These are phyloP conservation scores for Boletus rubropictus DNA, from an alignment of 768 basidiomycete genomes.

Conservation along the genomic window DNA sequence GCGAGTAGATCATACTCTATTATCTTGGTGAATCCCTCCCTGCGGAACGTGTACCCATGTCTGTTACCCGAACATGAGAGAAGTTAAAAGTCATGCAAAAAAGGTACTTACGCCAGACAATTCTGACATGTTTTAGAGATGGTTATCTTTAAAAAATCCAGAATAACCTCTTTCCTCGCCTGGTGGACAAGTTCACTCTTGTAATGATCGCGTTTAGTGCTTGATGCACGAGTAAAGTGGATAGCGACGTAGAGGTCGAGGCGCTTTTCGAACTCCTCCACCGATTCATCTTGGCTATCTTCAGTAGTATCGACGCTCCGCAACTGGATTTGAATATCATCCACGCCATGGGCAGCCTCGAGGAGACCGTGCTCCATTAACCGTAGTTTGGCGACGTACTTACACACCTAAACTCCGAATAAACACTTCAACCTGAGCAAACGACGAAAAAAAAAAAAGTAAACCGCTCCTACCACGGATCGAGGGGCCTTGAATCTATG, in stretches of 20 bases:
- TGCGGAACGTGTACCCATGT: slow-evolving; percentile 80
- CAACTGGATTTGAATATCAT: slow-evolving; percentile 52
- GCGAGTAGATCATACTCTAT: slow-evolving; percentile 84
- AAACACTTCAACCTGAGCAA: slow-evolving; percentile 6
- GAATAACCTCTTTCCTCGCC: slow-evolving; percentile 74
- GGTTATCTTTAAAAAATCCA: slow-evolving; percentile 70
- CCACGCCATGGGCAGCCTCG: slow-evolving; percentile 71
- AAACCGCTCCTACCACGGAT: slow-evolving; percentile 48
- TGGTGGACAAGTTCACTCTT: slow-evolving; percentile 88
- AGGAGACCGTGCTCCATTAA: slow-evolving; percentile 87
- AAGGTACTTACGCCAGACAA: slow-evolving; percentile 72
- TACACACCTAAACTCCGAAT: slow-evolving; percentile 51
- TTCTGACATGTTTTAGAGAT: slow-evolving; percentile 73
- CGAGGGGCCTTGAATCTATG: slow-evolving; percentile 82
- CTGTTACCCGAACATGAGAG: slow-evolving; percentile 36
- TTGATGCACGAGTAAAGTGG: slow-evolving; percentile 37
- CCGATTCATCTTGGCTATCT: slow-evolving; percentile 49
- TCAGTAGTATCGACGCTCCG: slow-evolving; percentile 30
- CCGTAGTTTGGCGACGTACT: slow-evolving; percentile 80
- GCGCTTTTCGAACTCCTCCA: slow-evolving; percentile 55
- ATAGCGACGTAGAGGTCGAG: slow-evolving; percentile 62
- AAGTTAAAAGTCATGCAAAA: background rate
- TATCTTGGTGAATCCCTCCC: slow-evolving; percentile 90
- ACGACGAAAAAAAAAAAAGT: slow-evolving; percentile 11
- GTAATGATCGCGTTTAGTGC: slow-evolving; percentile 73